phyloP scores from a whole-genome alignment of 192 early-diverging fungal genomes.

The Allomyces macrogynus region DNA sequence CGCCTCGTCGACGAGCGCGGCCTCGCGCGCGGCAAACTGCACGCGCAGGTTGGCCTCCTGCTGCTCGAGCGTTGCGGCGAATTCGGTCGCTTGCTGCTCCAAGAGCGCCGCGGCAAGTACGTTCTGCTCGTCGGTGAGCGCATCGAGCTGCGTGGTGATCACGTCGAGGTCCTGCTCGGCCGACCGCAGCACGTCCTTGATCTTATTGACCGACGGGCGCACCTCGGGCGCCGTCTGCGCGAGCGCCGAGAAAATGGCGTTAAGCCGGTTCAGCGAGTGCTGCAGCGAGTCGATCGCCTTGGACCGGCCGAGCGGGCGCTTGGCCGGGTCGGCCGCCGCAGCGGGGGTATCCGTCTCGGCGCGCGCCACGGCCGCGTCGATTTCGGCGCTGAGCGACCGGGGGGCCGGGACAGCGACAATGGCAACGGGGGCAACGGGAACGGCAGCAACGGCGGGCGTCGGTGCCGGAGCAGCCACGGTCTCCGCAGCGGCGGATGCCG shows the following conservation, averaged over 20 bases:
- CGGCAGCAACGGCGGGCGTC: too few species aligned
- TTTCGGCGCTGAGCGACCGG: background rate
- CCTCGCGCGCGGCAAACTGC: conserved; percentile 25
- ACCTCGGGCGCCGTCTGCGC: background rate
- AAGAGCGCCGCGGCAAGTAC: conserved; percentile 17
- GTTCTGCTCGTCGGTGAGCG: conserved; percentile 12
- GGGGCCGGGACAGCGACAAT: background rate
- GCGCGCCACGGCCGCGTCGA: background rate
- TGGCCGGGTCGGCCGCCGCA: conserved; percentile 5
- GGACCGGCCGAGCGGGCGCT: conserved; percentile 1
- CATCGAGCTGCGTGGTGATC: conserved; percentile 15
- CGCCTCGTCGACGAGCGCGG: conserved; percentile 36
- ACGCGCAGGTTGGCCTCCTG: conserved; percentile 12
- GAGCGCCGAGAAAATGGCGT: conserved; percentile 3
- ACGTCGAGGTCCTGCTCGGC: conserved; percentile 6
- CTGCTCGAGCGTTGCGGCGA: conserved; percentile 23
- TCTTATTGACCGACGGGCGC: background rate
- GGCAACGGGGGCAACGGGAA: too few species aligned
- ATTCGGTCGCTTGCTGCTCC: conserved; percentile 21
- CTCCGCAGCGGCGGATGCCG: too few species aligned
- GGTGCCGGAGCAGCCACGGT: too few species aligned
- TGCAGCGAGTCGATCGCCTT: background rate
- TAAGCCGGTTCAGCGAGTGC: conserved; percentile 5
- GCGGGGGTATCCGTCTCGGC: conserved; percentile 4
- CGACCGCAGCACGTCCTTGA: background rate